Evolutionary conservation across 305 asterid species (phyloP).

Genomic region (Solanum hybrid): DNA sequence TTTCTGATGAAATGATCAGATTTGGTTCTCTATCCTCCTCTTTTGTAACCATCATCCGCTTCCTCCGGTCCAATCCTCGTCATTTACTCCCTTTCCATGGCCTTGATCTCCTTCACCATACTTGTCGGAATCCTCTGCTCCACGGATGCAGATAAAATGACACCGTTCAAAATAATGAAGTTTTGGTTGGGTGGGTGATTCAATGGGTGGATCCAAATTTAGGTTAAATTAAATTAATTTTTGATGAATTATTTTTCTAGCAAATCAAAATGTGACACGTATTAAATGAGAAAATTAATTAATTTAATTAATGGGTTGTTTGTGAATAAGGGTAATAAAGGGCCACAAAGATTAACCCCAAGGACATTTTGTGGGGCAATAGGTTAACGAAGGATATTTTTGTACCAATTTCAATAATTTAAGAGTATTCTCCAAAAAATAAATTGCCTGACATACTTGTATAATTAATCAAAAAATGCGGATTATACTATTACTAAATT

Average conservation of each 20-base stretch:
- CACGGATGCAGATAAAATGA: background rate
- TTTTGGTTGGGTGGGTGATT: background rate
- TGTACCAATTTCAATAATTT: background rate
- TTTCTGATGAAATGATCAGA: background rate
- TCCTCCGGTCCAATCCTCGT: background rate
- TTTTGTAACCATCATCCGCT: background rate
- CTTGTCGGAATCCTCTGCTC: background rate
- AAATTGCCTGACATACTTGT: background rate
- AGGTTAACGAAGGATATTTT: background rate
- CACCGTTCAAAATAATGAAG: background rate
- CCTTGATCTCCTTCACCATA: background rate
- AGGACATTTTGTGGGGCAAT: background rate
- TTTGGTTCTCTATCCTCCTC: background rate
- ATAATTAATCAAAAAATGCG: no score
- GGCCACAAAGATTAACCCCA: background rate
- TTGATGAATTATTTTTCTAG: background rate
- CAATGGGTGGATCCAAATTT: background rate
- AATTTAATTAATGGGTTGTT: no score
- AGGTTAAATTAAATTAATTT: background rate
- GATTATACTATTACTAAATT: background rate
- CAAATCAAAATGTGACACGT: background rate
- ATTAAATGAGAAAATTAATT: background rate
- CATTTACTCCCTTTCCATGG: background rate
- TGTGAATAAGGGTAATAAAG: background rate
- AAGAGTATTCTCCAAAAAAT: no score